Evolutionary conservation across 495 filamentous ascomycete genomes (phyloP).

Genomic region (Pseudoneurospora amorphoporcata): DNA sequence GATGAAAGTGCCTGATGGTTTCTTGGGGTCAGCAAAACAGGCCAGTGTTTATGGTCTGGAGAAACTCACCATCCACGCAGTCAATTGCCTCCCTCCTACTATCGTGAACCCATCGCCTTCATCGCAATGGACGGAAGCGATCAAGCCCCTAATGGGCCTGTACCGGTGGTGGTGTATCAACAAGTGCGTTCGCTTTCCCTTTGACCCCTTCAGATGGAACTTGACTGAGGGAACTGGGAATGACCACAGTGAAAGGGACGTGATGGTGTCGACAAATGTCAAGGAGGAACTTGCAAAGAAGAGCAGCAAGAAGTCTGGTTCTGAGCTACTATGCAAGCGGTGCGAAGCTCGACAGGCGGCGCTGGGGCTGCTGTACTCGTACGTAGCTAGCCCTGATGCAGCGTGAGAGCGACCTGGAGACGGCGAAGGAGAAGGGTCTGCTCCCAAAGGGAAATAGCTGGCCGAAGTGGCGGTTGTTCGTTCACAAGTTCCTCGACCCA

Average conservation of each 20-base stretch:
- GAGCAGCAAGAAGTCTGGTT: background rate
- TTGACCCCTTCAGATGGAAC: background rate
- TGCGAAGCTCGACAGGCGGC: constrained; percentile 7
- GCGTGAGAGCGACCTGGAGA: constrained; percentile 27
- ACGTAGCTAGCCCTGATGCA: constrained; percentile 24
- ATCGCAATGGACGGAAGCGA: background rate
- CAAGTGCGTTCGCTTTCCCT: background rate
- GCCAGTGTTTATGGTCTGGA: background rate
- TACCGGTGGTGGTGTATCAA: background rate
- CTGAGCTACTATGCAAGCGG: background rate
- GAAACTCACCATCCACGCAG: background rate
- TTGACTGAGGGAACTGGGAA: background rate
- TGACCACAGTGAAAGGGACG: background rate
- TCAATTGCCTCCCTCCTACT: background rate
- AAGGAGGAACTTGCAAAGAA: background rate
- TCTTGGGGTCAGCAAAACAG: background rate
- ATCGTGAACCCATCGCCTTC: background rate
- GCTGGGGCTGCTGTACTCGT: constrained; percentile 29
- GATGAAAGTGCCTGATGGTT: background rate
- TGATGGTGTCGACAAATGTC: background rate
- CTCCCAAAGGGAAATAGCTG: constrained; percentile 20
- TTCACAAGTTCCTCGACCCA: constrained; percentile 3
- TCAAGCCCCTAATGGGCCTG: background rate
- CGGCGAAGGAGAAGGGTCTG: constrained; percentile 24
- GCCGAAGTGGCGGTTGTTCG: constrained; percentile 6